phyloP scores from a whole-genome alignment of 1,284 basidiomycete genomes.

The Heliocybe sulcata region DNA sequence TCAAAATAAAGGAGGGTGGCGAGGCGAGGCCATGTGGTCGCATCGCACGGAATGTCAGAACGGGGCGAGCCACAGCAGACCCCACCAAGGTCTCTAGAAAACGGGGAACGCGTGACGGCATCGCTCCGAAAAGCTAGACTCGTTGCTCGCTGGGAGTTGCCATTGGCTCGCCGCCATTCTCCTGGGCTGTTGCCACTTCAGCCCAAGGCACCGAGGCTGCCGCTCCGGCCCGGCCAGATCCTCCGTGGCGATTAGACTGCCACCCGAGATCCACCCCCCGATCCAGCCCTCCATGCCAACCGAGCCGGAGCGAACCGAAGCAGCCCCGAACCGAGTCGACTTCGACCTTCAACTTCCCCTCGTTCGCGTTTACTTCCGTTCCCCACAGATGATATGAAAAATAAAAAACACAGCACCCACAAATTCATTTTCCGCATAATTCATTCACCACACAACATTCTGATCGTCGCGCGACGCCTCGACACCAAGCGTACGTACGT shows the following conservation, averaged over 20 bases:
- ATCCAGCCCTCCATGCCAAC: background rate
- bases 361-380: background rate
- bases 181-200: background rate
- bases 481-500: background rate
- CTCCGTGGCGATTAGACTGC: background rate
- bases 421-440: background rate
- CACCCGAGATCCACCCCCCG: background rate
- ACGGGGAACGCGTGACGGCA: background rate
- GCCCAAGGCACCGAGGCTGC: conserved; percentile 1
- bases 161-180: too few relatives aligned
- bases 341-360: too few relatives aligned
- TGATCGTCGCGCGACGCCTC: background rate
- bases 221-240: conserved; percentile 1
- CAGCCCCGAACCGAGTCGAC: too few relatives aligned
- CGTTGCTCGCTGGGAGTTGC: background rate
- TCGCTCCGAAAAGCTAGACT: background rate
- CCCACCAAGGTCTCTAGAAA: background rate
- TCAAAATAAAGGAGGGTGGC: background rate
- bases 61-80: background rate
- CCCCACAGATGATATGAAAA: background rate
- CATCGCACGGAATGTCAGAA: background rate
- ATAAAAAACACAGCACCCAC: background rate
- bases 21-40: background rate
- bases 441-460: background rate
- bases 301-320: background rate